Evolutionary conservation across 306 rosid genomes (phyloP), one percentile per base, ranked within the genome.

Genomic region (Arachis stenosperma): DNA sequence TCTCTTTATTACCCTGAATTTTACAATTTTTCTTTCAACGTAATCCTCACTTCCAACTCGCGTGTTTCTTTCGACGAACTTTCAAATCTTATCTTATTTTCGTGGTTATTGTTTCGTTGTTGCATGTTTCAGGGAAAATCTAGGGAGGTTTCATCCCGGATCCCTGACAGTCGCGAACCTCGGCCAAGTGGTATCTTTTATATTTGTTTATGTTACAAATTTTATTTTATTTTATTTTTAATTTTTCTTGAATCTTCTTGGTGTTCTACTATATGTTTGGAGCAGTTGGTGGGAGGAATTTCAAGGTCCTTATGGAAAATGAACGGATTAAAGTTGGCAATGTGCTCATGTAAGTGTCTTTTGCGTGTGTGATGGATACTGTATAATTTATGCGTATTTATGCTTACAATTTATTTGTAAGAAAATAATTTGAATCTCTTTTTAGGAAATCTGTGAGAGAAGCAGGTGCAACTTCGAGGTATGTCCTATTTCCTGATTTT

Each of bases 241-340:
- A 48, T 2, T 30, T 4, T 58, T 58, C 6, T 10, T 7, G 48
- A 55, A 51, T 7, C 8, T 67, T 6, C 48, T 66, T 46, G 36
- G 27, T 66, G 51, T 73, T 73, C 33, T 50, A 2, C 8, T 59
- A 8, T 66, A 3, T 40, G 27, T 72, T 50, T 50, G 8, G 27
- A 79, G 59, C 82, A 84, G 93, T 39, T 22, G 86, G 84, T 60
- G 62, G 69, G 13, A 68, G 75, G 65, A 75, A 14, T 67, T 86
- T 87, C 46, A 89, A 86, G 85, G 83, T 89, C 39, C 87, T 75
- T 75, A 33, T 81, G 3, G 95, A 88, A 68, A 80, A 47, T 48
- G 87, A 81, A 67, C 27, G 51, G 68, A 58, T 57, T 67, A 84
- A 86, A 72, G 63, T 55, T 43, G 90, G 77, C 11, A 80, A 85